phyloP scores from a whole-genome alignment of 2,329 filamentous ascomycete genomes.

The Aspergillus neoniger region DNA sequence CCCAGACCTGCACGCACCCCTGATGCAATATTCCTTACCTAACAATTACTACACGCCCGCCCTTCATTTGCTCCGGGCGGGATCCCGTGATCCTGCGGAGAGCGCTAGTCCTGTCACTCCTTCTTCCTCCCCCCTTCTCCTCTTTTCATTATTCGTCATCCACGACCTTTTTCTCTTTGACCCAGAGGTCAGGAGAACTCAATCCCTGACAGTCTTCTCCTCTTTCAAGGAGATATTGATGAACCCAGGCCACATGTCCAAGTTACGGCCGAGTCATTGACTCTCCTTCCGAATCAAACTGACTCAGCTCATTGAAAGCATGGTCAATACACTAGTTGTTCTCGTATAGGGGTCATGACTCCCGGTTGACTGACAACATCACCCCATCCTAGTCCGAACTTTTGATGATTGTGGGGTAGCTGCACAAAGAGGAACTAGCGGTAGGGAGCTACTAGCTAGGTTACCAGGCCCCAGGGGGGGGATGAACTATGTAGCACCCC shows the following conservation, averaged over 20 bases:
- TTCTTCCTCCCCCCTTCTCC: background rate
- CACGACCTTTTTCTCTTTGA: background rate
- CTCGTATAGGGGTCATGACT: background rate
- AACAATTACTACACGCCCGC: slow-evolving; percentile 16
- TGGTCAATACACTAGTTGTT: background rate
- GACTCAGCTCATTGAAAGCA: background rate
- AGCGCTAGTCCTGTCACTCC: slow-evolving; percentile 6
- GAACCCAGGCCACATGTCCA: background rate
- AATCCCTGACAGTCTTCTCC: background rate
- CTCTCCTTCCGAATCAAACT: background rate
- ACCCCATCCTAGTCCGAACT: no score
- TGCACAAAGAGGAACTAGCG: background rate
- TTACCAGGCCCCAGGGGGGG: background rate
- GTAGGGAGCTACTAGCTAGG: background rate
- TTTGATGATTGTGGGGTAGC: background rate
- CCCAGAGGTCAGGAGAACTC: background rate
- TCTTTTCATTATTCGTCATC: background rate
- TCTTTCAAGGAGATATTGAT: background rate
- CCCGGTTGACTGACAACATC: background rate
- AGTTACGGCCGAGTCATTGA: background rate
- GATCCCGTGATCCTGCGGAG: slow-evolving; percentile 17
- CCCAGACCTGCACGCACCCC: slow-evolving; percentile 8
- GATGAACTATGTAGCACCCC: background rate
- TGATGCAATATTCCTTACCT: slow-evolving; percentile 20
- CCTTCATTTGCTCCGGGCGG: slow-evolving; percentile 12